These are phyloP conservation scores for Saccharum officinarum DNA, from an alignment of 176 grass and related monocot genomes.

Conservation along the genomic window DNA sequence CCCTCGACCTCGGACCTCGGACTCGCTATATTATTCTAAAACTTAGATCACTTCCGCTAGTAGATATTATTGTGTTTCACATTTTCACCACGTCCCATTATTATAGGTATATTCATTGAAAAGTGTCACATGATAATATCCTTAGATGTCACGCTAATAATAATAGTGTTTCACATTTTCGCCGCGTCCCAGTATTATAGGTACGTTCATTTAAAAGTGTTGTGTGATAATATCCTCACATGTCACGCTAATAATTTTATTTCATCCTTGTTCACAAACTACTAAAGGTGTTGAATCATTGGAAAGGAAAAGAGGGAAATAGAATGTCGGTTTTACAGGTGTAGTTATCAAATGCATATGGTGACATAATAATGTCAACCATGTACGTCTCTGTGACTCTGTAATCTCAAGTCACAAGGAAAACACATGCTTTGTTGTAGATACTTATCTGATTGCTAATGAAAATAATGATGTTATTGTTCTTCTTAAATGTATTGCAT, in stretches of 20 bases:
- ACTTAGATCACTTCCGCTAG: not conserved
- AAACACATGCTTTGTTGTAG: not conserved
- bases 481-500: not conserved
- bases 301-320: not conserved
- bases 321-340: not conserved
- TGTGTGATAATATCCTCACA: not conserved
- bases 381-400: not conserved
- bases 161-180: not conserved
- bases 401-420: not conserved
- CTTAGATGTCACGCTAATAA: not conserved
- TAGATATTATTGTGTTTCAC: not conserved
- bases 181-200: not conserved
- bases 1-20: not conserved
- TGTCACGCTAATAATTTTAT: not conserved
- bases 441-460: not conserved
- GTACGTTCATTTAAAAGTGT: not conserved
- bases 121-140: not conserved
- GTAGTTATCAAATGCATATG: not conserved
- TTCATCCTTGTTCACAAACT: not conserved
- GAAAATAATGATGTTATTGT: not conserved
- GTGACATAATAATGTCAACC: constrained; percentile 2
- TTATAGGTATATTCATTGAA: not conserved
- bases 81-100: not conserved
- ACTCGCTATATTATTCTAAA: constrained; percentile 7
- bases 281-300: not conserved